phyloP scores from a whole-genome alignment of 139 green algal genomes.

The Chlorella sp. region DNA sequence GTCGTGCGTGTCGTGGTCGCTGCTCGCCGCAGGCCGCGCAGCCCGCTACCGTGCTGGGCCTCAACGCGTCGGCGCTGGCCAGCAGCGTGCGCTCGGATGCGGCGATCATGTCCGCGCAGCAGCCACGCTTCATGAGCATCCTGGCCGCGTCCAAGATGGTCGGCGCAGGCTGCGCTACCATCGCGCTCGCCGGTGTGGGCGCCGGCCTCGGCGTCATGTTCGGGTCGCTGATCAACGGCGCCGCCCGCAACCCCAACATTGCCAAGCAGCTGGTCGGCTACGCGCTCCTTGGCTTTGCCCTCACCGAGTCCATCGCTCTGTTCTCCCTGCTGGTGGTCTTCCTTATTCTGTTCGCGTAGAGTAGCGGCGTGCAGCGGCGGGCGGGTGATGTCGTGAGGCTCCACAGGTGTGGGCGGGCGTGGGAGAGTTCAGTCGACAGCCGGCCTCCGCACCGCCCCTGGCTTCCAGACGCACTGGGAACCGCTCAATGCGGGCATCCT shows the following conservation, averaged over 20 bases:
- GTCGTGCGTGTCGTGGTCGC: too few relatives aligned
- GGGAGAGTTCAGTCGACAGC: too few relatives aligned
- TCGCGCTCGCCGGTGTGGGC: conserved; percentile 62
- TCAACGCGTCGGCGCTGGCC: conserved; percentile 17
- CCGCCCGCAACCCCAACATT: conserved; percentile 67
- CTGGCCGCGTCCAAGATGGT: conserved; percentile 65
- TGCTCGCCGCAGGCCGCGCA: conserved; percentile 7
- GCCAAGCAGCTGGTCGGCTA: conserved; percentile 71
- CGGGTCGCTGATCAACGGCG: conserved; percentile 69
- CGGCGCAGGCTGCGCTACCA: conserved; percentile 67
- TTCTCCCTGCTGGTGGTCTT: conserved; percentile 69
- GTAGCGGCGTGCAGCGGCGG: too few relatives aligned
- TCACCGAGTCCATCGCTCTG: conserved; percentile 71
- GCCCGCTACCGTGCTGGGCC: conserved; percentile 15
- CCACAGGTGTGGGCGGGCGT: too few relatives aligned
- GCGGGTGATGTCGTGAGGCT: too few relatives aligned
- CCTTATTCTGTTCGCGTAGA: conserved; percentile 62
- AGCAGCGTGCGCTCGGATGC: conserved; percentile 22
- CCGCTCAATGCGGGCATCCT: too few relatives aligned
- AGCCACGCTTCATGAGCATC: conserved; percentile 29
- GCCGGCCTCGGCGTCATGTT: conserved; percentile 74
- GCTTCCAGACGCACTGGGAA: too few relatives aligned
- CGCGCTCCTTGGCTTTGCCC: conserved; percentile 66
- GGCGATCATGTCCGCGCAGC: conserved; percentile 13
- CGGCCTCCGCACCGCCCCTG: too few relatives aligned